These are phyloP conservation scores for Picochlorum sp. DNA, from an alignment of 139 green algal genomes.

Conservation along the genomic window DNA sequence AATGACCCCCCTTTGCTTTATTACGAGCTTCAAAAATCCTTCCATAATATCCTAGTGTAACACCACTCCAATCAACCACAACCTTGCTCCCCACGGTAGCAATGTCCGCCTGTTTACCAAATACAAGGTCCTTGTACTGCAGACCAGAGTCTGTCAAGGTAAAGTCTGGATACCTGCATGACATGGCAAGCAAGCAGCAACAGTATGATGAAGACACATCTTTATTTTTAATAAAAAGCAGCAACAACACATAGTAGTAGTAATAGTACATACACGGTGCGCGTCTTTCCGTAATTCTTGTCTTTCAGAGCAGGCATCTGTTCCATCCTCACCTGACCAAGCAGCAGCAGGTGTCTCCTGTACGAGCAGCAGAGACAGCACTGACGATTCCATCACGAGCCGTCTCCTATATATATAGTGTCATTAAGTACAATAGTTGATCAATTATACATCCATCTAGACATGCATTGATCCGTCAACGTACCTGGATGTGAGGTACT, in stretches of 20 bases:
- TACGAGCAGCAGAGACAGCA: no score
- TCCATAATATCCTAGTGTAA: slow-evolving; percentile 82
- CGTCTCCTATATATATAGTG: no score
- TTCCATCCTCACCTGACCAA: not conserved
- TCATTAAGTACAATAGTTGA: no score
- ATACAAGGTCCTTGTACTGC: slow-evolving; percentile 61
- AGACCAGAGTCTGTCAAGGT: slow-evolving; percentile 34
- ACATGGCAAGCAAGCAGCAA: no score
- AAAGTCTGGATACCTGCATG: slow-evolving; percentile 35
- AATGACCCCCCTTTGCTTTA: slow-evolving; percentile 74
- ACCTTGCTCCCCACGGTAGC: slow-evolving; percentile 41
- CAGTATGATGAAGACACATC: no score
- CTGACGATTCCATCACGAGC: no score
- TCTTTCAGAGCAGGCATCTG: slow-evolving; percentile 6
- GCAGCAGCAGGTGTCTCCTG: no score
- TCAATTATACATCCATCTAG: no score
- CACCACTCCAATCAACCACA: slow-evolving; percentile 87
- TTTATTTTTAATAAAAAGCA: no score
- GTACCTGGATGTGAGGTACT: no score
- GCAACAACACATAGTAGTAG: no score
- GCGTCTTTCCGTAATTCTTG: slow-evolving; percentile 1
- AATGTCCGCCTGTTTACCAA: slow-evolving; percentile 23
- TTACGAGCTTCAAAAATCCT: slow-evolving; percentile 79
- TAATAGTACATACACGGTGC: not conserved
- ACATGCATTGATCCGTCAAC: no score